Conservation (phyloP, 139 green algal species). For the Deuterostichococcus epilithicus region DNA sequence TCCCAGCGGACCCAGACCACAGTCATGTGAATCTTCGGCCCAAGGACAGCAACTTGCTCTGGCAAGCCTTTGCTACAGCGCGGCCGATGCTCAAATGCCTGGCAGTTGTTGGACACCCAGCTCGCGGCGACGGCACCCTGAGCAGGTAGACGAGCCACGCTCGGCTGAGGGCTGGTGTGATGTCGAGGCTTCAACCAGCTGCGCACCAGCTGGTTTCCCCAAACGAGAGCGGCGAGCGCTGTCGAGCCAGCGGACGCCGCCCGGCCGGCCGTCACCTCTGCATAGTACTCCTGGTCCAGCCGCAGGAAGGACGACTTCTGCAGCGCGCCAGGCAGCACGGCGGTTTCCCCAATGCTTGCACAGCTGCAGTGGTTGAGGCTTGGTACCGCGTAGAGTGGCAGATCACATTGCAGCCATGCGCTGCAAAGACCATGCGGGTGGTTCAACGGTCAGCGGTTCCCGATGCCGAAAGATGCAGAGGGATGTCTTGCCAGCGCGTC, state of each 20-base stretch:
- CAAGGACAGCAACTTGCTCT: no score
- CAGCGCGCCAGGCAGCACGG: neutral
- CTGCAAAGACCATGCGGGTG: neutral
- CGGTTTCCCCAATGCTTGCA: neutral
- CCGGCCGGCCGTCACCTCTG: neutral
- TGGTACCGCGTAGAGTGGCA: neutral
- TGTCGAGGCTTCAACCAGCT: no score
- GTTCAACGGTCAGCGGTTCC: no score
- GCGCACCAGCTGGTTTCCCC: conserved; percentile 9
- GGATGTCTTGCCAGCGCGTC: conserved; percentile 21
- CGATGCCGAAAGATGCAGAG: no score
- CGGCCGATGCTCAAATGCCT: no score
- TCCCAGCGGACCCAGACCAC: no score
- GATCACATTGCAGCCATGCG: neutral
- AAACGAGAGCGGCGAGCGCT: conserved; percentile 19
- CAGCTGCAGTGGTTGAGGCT: neutral
- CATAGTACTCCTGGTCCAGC: neutral
- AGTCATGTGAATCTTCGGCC: no score
- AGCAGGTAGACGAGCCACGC: no score
- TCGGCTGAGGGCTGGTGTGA: no score
- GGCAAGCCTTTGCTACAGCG: no score
- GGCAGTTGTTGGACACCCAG: no score
- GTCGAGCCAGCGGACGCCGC: conserved; percentile 12
- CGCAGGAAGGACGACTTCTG: neutral
- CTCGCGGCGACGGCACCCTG: no score